phyloP scores from a whole-genome alignment of 1,139 yeast genomes.

The Arxiozyma slooffiae region DNA sequence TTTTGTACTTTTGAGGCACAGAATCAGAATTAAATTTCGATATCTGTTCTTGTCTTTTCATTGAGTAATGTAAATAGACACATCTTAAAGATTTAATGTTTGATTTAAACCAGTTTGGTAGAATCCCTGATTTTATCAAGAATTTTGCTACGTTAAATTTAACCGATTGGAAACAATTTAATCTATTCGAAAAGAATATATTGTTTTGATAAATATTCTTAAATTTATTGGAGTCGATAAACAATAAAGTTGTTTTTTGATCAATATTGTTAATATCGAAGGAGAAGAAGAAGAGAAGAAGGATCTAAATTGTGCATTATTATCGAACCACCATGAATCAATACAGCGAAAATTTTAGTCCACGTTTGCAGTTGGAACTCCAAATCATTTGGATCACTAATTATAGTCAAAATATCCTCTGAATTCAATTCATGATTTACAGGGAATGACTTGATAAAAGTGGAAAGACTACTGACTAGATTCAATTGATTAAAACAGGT shows the following conservation, averaged over 20 bases:
- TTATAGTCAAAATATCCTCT: slow-evolving; percentile 39
- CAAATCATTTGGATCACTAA: slow-evolving; percentile 17
- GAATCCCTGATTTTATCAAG: slow-evolving; percentile 35
- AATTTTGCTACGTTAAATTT: slow-evolving; percentile 29
- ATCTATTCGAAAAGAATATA: background rate
- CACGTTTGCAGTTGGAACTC: slow-evolving; percentile 21
- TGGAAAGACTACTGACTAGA: slow-evolving; percentile 53
- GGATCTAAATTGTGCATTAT: slow-evolving; percentile 12
- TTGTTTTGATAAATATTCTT: slow-evolving; percentile 2
- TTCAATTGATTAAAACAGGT: slow-evolving; percentile 47
- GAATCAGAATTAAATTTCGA: slow-evolving; percentile 11
- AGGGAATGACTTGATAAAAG: slow-evolving; percentile 53
- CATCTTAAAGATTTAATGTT: slow-evolving; percentile 31
- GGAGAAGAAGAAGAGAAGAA: background rate
- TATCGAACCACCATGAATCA: slow-evolving; percentile 32
- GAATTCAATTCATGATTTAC: slow-evolving; percentile 34
- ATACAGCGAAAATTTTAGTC: slow-evolving; percentile 29
- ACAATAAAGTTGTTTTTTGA: slow-evolving; percentile 18
- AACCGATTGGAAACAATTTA: slow-evolving; percentile 9
- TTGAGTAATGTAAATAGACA: slow-evolving; percentile 32
- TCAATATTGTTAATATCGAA: background rate
- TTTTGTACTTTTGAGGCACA: slow-evolving; percentile 12
- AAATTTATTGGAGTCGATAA: slow-evolving; percentile 10
- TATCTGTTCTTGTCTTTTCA: slow-evolving; percentile 11
- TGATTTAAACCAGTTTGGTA: slow-evolving; percentile 27